Percentiles rank a stretch among this genome's conserved stretches.
phyloP scores from a whole-genome alignment of 1,284 basidiomycete species.

The Irpex lacteus region DNA sequence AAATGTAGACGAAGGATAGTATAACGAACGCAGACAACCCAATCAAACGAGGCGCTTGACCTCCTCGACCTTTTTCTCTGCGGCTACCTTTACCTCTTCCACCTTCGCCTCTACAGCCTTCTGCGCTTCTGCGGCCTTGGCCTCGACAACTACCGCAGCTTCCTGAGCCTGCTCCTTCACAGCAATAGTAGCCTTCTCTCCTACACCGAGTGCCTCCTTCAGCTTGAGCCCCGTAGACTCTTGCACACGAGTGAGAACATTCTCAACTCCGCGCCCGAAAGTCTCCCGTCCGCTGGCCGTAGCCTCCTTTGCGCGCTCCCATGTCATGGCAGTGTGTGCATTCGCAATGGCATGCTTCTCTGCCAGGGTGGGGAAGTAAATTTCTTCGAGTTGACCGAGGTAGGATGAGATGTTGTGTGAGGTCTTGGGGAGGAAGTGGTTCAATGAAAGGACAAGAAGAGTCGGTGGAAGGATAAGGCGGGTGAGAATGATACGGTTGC shows the following conservation, averaged over 20 bases:
- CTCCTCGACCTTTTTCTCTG: constrained; percentile 10
- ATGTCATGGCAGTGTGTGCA: constrained; percentile 57
- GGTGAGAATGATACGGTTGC: constrained; percentile 66
- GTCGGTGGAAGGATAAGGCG: constrained; percentile 72
- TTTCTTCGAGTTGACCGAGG: constrained; percentile 68
- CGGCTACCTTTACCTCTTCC: constrained; percentile 16
- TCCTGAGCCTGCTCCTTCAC: constrained; percentile 5
- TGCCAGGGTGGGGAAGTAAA: constrained; percentile 64
- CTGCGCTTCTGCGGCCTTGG: constrained; percentile 1
- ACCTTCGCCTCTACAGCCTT: constrained; percentile 4
- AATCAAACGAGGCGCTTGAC: constrained; percentile 1
- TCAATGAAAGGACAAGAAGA: constrained; percentile 61
- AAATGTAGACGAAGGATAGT: background rate
- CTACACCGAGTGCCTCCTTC: constrained; percentile 54
- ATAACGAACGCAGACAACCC: background rate
- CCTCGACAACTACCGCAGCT: background rate
- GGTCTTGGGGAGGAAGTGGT: constrained; percentile 82
- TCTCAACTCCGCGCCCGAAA: constrained; percentile 45
- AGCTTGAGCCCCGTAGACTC: constrained; percentile 71
- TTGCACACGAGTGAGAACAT: constrained; percentile 59
- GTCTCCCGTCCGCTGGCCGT: constrained; percentile 30
- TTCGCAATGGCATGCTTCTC: constrained; percentile 68
- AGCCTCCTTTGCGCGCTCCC: constrained; percentile 30
- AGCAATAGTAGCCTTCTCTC: constrained; percentile 12
- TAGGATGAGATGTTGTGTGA: constrained; percentile 67